Base-by-base conservation (phyloP, 1,139 yeast species). In the Blastobotrys illinoisensis region DNA sequence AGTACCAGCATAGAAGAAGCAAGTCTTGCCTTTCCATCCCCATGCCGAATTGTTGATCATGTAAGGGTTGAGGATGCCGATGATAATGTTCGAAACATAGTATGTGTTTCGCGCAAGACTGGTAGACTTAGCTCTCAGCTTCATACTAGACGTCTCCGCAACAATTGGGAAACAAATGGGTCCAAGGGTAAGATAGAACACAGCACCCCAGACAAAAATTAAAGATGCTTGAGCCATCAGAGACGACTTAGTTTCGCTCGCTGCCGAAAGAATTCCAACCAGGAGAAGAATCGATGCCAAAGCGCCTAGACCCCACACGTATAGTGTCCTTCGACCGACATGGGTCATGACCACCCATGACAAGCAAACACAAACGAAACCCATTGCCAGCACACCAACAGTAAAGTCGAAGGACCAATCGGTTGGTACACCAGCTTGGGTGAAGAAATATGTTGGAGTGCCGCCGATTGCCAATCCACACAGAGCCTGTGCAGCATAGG, bases 1-100 rank as follows among this genome's bases (percentile, higher is more conserved):
- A 53, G 78, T 68, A 1, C 79, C 83, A 20, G 77, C 80, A 77
- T 79, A 80, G 63, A 82, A 74, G 62, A 80, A 79, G 1, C 81
- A 85, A 13, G 82, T 72, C 65, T 80, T 80, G 44, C 82, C 86
- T 54, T 75, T 74, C 80, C 81, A 76, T 60, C 78, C 75, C 74
- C 81, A 79, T 5, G 76, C 78, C 18, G 77, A 73, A 2, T 82
- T 79, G 65, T 80, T 80, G 62, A 82, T 72, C 82, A 82, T 76
- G 64, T 80, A 78, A 18, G 86, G 85, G 54, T 75, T 74, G 46
- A 78, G 69, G 48, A 79, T 53, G 76, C 67, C 43, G 74, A 62
- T 64, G 57, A 71, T 50, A 77, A 69, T 60, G 79, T 74, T 51
- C 75, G 77, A 47, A 75, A 70, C 3, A 46, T 55, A 44, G 53